Percentiles rank a stretch among this genome's conserved stretches.
Evolutionary conservation across 164 flowering plant species (phyloP).

Genomic region (Aristolochia contorta): DNA sequence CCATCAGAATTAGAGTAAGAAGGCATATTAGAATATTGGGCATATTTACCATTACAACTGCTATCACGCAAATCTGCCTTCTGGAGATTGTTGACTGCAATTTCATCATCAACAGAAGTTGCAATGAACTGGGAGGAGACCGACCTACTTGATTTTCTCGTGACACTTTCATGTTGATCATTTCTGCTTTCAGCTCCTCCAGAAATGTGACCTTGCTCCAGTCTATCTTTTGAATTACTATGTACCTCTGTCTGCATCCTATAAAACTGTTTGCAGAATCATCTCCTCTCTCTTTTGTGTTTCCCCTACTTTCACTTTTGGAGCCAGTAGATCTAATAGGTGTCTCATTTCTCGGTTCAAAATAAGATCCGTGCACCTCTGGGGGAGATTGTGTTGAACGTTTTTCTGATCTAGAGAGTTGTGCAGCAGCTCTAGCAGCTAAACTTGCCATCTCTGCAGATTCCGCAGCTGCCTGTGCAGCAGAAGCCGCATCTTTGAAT

Average conservation of each 20-base stretch:
- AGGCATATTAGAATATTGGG: no score
- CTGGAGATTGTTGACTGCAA: not conserved
- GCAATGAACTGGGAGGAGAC: not conserved
- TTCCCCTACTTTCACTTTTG: not conserved
- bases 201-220: not conserved
- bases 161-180: slow-evolving; percentile 5
- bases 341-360: slow-evolving; percentile 5
- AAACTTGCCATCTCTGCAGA: slow-evolving; percentile 90
- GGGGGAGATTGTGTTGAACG: slow-evolving; percentile 27
- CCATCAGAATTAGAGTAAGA: slow-evolving; percentile 1
- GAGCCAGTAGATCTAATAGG: slow-evolving; percentile 2
- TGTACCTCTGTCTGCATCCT: no score
- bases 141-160: slow-evolving; percentile 20
- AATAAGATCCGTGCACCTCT: slow-evolving; percentile 22
- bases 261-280: no score
- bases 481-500: slow-evolving; percentile 88
- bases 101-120: slow-evolving; percentile 5
- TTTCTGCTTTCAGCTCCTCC: slow-evolving; percentile 13
- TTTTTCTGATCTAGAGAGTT: slow-evolving; percentile 49
- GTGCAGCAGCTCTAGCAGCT: slow-evolving; percentile 96
- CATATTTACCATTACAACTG: no score
- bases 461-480: slow-evolving; percentile 98
- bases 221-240: no score
- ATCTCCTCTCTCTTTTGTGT: no score
- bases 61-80: not conserved